Evolutionary conservation across 306 rosid species (phyloP).

Genomic region (Delonix regia): DNA sequence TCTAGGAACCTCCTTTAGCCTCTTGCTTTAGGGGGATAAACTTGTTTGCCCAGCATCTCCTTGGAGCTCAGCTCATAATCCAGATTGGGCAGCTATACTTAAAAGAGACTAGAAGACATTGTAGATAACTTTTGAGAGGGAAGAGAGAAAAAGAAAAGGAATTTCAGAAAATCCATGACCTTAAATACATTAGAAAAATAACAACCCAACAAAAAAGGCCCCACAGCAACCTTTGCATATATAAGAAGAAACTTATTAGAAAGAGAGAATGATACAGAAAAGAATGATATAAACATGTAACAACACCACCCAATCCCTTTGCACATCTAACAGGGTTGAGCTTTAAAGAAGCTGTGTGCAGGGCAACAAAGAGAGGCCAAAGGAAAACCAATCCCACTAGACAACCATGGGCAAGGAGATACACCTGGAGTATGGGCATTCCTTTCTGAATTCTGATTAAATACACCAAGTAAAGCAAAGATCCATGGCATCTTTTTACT

Average conservation of each 20-base stretch:
- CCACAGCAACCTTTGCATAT: not conserved
- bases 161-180: not conserved
- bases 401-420: not conserved
- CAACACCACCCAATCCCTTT: not conserved
- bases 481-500: not conserved
- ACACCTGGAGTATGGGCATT: not conserved
- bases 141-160: not conserved
- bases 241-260: no score
- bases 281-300: not conserved
- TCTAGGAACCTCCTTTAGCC: not conserved
- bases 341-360: not conserved
- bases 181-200: not conserved
- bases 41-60: not conserved
- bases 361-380: not conserved
- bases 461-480: not conserved
- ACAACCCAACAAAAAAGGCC: constrained; percentile 1
- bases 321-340: not conserved
- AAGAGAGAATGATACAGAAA: not conserved
- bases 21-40: not conserved
- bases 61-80: not conserved
- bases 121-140: not conserved
- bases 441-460: not conserved
- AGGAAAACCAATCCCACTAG: not conserved
- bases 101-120: not conserved
- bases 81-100: not conserved